Base-by-base conservation (phyloP, 805 yeast species). In the Tanozyma kutaoensis region DNA sequence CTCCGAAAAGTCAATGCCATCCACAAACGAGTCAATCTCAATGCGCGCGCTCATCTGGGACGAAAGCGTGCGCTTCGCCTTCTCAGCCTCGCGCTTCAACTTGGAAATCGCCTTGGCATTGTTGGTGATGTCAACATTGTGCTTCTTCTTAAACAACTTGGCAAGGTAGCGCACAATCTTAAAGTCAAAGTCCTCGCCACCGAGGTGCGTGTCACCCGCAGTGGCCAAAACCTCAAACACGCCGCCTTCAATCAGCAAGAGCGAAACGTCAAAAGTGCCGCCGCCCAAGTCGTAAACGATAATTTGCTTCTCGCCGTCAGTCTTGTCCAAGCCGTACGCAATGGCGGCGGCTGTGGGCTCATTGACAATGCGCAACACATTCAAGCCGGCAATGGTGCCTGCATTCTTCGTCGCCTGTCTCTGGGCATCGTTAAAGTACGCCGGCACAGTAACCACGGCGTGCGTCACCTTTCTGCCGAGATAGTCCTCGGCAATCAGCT, bases 251-350 rank as follows among this genome's bases (percentile, higher is more conserved):
- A 82, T 82, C 23, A 91, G 71, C 48, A 82, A 69, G 28, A 82
- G 62, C 3, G 94, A 82, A 14, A 82, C 95, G 73, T 82, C 95
- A 41, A 82, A 85, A 40, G 96, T 85, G 69, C 96, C 96, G 60
- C 96, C 96, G 70, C 96, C 96, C 46, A 85, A 70, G 59, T 85
- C 96, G 55, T 81, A 85, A 31, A 85, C 93, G 48, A 85, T 73
- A 40, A 85, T 82, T 58, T 85, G 86, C 46, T 79, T 80, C 60
- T 85, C 96, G 38, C 71, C 78, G 30, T 24, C 34, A 32, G 70
- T 67, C 52, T 76, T 74, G 41, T 57, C 62, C 33, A 58, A 55
- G 23, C 64, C 64, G 36, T 58, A 58, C 18, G 64, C 64, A 38
- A 58, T 58, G 16, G 64, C 64, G 23, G 64, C 64, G 13, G 64